Evolutionary conservation across 148 eudicot species (phyloP), one percentile per base, ranked within the genome.

Genomic region (Rhododendron henanense): DNA sequence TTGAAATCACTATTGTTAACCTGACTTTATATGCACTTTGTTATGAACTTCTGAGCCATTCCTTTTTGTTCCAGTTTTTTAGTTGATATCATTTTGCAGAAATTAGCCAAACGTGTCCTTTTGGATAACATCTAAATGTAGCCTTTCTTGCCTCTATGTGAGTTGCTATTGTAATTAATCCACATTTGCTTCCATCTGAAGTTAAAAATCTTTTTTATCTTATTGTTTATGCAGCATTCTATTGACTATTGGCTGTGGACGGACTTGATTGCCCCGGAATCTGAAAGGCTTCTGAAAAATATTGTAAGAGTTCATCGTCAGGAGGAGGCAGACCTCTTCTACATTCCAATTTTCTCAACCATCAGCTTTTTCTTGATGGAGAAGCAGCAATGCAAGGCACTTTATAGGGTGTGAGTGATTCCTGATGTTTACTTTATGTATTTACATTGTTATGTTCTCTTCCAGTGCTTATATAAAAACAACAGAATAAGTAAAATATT

Each of bases 321-420:
- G 87, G 95, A 95, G 41, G 98, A 93, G 63, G 99, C 99, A 57
- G 98, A 97, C 90, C 85, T 97, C 50, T 97, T 95, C 81, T 95
- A 97, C 85, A 92, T 97, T 79, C 99, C 98, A 4, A 95, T 95
- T 85, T 97, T 97, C 90, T 93, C 98, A 44, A 97, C 99, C 37
- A 97, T 97, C 85, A 94, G 98, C 91, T 97, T 89, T 88, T 97
- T 97, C 92, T 88, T 97, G 85, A 44, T 95, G 93, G 99, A 97
- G 89, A 97, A 93, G 89, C 98, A 93, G 85, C 93, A 93, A 87
- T 97, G 98, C 98, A 97, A 97, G 90, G 90, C 99, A 71, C 99
- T 97, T 92, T 97, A 95, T 91, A 94, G 99, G 99, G 98, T 95
- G 98, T 97, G 99, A 97, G 99, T 97, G 95, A 87, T 88, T 82